Evolutionary conservation across 208 protist genomes (phyloP).

Genomic region (Borovskyia barvae): DNA sequence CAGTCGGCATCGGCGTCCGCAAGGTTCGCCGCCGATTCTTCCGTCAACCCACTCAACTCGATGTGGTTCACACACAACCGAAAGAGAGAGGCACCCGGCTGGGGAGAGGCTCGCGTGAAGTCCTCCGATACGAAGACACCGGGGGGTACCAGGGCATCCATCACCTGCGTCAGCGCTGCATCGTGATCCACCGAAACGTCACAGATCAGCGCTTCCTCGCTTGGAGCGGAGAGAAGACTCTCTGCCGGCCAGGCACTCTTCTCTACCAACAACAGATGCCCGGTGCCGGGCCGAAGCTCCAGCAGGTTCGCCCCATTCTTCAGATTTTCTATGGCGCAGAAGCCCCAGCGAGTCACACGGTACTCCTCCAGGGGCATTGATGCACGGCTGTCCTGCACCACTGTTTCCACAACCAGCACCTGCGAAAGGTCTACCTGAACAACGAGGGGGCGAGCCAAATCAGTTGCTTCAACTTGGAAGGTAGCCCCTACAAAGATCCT

Average conservation of each 20-base stretch:
- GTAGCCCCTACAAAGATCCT: slow-evolving; percentile 74
- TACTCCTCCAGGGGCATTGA: slow-evolving; percentile 34
- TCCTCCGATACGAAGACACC: slow-evolving; percentile 73
- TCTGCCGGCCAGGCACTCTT: slow-evolving; percentile 47
- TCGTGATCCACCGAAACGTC: slow-evolving; percentile 34
- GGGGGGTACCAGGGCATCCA: slow-evolving; percentile 74
- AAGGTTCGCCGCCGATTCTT: slow-evolving; percentile 38
- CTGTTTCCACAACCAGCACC: slow-evolving; percentile 69
- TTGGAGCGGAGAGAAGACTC: slow-evolving; percentile 24
- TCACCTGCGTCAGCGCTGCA: slow-evolving; percentile 35
- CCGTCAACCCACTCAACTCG: slow-evolving; percentile 42
- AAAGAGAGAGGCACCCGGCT: slow-evolving; percentile 43
- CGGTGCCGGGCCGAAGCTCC: slow-evolving; percentile 61
- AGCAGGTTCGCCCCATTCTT: slow-evolving; percentile 8
- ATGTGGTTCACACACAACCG: slow-evolving; percentile 57
- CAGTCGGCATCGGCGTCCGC: slow-evolving; percentile 53
- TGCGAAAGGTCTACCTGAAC: slow-evolving; percentile 55
- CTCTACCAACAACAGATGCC: slow-evolving; percentile 70
- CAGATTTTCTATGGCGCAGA: slow-evolving; percentile 34
- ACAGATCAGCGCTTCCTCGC: slow-evolving; percentile 31
- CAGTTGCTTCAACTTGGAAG: slow-evolving; percentile 33
- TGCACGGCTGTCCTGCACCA: slow-evolving; percentile 36
- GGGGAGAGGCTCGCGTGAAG: slow-evolving; percentile 61
- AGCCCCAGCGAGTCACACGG: slow-evolving; percentile 66
- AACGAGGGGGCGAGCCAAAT: slow-evolving; percentile 39